Evolutionary conservation across 768 basidiomycete species (phyloP).

Genomic region (Terana coerulea): DNA sequence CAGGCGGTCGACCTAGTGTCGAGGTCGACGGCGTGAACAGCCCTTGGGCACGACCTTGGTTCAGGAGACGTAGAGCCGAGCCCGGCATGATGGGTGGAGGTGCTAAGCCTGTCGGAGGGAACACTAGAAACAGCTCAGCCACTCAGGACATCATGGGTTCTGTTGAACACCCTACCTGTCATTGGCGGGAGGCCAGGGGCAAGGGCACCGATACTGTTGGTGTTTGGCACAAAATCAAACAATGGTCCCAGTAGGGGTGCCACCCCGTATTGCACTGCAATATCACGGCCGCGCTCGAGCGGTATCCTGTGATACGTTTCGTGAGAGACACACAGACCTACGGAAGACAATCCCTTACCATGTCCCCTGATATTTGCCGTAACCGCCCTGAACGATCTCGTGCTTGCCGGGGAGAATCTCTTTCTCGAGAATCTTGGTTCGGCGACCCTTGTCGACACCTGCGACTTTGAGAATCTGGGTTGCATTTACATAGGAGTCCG

Average conservation of each 20-base stretch:
- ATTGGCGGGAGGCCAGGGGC: slow-evolving; percentile 35
- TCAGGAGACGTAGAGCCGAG: slow-evolving; percentile 76
- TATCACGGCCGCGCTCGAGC: slow-evolving; percentile 88
- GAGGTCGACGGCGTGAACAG: slow-evolving; percentile 75
- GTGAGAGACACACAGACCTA: slow-evolving; percentile 6
- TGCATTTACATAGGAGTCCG: slow-evolving; percentile 95
- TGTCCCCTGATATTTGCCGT: slow-evolving; percentile 98
- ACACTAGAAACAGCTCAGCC: slow-evolving; percentile 2
- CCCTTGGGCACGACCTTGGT: slow-evolving; percentile 84
- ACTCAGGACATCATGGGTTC: neutral
- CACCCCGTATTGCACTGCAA: slow-evolving; percentile 90
- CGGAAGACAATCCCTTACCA: slow-evolving; percentile 55
- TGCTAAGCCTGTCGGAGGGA: slow-evolving; percentile 42
- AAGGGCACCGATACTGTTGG: slow-evolving; percentile 65
- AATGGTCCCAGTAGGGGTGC: slow-evolving; percentile 82
- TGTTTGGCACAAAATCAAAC: slow-evolving; percentile 87
- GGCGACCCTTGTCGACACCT: slow-evolving; percentile 92
- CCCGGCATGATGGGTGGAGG: slow-evolving; percentile 88
- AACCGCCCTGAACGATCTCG: slow-evolving; percentile 98
- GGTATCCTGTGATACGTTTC: slow-evolving; percentile 70
- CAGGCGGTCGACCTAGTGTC: slow-evolving; percentile 40
- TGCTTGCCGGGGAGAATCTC: slow-evolving; percentile 94
- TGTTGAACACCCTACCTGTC: slow-evolving; percentile 7
- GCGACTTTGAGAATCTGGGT: slow-evolving; percentile 99
- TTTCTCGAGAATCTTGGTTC: slow-evolving; percentile 96